Percentiles rank a stretch among this genome's conserved stretches.
Conservation (phyloP, 768 basidiomycete species). For the Lanmaoa rubissima region DNA sequence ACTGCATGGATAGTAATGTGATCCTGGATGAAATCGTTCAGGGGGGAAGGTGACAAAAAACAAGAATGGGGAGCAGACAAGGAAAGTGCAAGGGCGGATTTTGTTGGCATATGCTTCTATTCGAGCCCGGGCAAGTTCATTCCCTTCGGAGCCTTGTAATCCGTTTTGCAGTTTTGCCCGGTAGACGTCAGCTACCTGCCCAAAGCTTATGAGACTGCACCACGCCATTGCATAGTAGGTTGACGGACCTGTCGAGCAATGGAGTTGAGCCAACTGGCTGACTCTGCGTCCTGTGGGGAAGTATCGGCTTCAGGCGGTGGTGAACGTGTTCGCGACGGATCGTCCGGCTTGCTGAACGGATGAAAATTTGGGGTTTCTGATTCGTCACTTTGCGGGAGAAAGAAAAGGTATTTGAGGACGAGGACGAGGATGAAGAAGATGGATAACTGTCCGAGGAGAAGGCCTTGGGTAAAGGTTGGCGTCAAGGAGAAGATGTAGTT, state of each 20-base stretch:
- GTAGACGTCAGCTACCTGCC: slow-evolving; percentile 69
- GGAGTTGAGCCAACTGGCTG: slow-evolving; percentile 89
- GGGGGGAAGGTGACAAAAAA: not conserved
- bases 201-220: not conserved
- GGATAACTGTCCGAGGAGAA: slow-evolving; percentile 89
- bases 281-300: slow-evolving; percentile 48
- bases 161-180: slow-evolving; percentile 74
- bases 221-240: not conserved
- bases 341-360: slow-evolving; percentile 51
- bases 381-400: slow-evolving; percentile 68
- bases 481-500: slow-evolving; percentile 72
- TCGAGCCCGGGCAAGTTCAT: slow-evolving; percentile 76
- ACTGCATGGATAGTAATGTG: slow-evolving; percentile 83
- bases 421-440: slow-evolving; percentile 73
- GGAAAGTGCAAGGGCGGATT: slow-evolving; percentile 64
- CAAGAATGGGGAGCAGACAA: slow-evolving; percentile 44
- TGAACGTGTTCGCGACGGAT: slow-evolving; percentile 39
- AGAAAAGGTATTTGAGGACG: slow-evolving; percentile 93
- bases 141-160: slow-evolving; percentile 67
- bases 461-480: slow-evolving; percentile 93
- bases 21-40: slow-evolving; percentile 51
- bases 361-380: slow-evolving; percentile 59
- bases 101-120: slow-evolving; percentile 82
- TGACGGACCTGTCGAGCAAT: slow-evolving; percentile 73
- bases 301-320: slow-evolving; percentile 6